phyloP scores from a whole-genome alignment of 2,329 filamentous ascomycete genomes.

The Rhynchosporium graminicola region DNA sequence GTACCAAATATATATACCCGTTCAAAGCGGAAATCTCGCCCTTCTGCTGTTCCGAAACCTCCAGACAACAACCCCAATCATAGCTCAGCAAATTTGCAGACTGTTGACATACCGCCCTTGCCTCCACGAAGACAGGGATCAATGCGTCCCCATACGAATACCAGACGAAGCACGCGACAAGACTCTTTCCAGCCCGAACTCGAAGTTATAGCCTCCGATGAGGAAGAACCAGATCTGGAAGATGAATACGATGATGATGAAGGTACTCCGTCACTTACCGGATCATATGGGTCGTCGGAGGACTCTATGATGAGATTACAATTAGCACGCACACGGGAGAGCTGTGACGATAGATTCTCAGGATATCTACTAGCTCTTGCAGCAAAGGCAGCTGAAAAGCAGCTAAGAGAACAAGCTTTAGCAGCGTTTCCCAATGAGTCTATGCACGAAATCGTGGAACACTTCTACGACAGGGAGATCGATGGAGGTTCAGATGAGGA shows the following conservation, averaged over 20 bases:
- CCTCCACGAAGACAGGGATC: conserved; percentile 45
- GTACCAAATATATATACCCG: conserved; percentile 39
- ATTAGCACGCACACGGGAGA: conserved; percentile 60
- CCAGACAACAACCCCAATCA: conserved; percentile 49
- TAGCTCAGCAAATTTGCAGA: conserved; percentile 39
- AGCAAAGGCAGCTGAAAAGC: conserved; percentile 75
- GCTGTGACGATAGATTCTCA: conserved; percentile 73
- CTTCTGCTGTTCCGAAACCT: conserved; percentile 45
- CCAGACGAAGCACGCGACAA: conserved; percentile 44
- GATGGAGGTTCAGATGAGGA: conserved; percentile 40
- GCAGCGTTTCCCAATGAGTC: conserved; percentile 74
- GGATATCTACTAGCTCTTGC: conserved; percentile 79
- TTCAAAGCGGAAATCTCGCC: conserved; percentile 32
- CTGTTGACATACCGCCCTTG: conserved; percentile 40
- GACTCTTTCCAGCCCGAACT: conserved; percentile 46
- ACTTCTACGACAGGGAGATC: conserved; percentile 41
- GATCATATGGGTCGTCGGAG: conserved; percentile 39
- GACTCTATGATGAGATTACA: conserved; percentile 39
- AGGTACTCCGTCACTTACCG: conserved; percentile 39
- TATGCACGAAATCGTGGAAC: conserved; percentile 40
- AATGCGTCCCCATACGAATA: conserved; percentile 46
- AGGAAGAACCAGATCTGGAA: conserved; percentile 47
- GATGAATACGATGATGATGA: conserved; percentile 44
- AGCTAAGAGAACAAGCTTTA: conserved; percentile 75
- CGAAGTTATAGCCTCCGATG: conserved; percentile 41